phyloP scores from a whole-genome alignment of 371 early-diverging fungal species.

The Mortierella sp. region DNA sequence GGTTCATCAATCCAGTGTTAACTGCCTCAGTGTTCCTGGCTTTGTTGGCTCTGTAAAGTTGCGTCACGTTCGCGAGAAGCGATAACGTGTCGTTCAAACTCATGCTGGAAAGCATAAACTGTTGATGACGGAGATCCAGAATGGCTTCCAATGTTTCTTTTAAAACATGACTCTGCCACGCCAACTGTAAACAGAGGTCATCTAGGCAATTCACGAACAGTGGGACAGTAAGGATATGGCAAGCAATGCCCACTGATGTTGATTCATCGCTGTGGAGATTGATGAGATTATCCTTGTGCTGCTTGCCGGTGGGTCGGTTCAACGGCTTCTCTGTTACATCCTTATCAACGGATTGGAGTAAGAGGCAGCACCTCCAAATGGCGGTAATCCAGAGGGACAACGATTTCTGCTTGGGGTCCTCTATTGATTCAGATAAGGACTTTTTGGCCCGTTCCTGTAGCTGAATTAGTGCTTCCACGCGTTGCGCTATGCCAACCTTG shows the following conservation, averaged over 20 bases:
- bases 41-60: slow-evolving; percentile 49
- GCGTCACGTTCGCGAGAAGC: slow-evolving; percentile 67
- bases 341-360: slow-evolving; percentile 60
- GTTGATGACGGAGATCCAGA: slow-evolving; percentile 41
- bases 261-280: slow-evolving; percentile 53
- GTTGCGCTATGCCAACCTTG: slow-evolving; percentile 45
- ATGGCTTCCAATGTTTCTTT: slow-evolving; percentile 26
- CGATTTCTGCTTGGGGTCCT: slow-evolving; percentile 58
- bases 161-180: slow-evolving; percentile 29
- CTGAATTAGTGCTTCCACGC: slow-evolving; percentile 58
- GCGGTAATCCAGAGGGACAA: slow-evolving; percentile 68
- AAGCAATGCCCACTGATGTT: slow-evolving; percentile 45
- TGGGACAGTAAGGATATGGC: slow-evolving; percentile 39
- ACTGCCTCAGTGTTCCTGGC: slow-evolving; percentile 7
- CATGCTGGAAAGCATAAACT: slow-evolving; percentile 36
- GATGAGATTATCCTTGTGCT: slow-evolving; percentile 39
- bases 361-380: slow-evolving; percentile 62
- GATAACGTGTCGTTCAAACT: slow-evolving; percentile 64
- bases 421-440: slow-evolving; percentile 26
- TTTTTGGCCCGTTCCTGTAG: slow-evolving; percentile 57
- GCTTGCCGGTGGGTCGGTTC: not conserved
- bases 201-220: slow-evolving; percentile 45
- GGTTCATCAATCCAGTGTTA: slow-evolving; percentile 16
- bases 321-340: slow-evolving; percentile 16
- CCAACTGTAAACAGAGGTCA: slow-evolving; percentile 41